A percentile compares a stretch with the other conserved stretches of the same genome.
phyloP scores from a whole-genome alignment of 345 rosid genomes.

The Bruguiera sexangula region DNA sequence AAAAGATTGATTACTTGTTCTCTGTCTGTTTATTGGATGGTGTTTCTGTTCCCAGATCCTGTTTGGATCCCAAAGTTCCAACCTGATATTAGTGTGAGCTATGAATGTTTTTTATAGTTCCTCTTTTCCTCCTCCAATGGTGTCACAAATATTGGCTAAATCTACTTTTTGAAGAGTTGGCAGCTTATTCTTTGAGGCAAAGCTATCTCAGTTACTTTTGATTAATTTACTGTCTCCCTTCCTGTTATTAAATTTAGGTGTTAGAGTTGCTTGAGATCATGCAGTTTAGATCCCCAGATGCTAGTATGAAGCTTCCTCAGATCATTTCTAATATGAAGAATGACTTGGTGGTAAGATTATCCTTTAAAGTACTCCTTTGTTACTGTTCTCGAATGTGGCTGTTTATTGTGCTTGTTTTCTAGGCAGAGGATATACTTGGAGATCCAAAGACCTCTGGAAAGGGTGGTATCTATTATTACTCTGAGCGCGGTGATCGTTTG shows the following conservation, averaged over 20 bases:
- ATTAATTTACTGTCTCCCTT: slow-evolving; percentile 1
- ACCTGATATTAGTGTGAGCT: too few relatives aligned
- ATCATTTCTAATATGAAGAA: slow-evolving; percentile 57
- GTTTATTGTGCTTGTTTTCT: slow-evolving; percentile 19
- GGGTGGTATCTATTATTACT: slow-evolving; percentile 79
- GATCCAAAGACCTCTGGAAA: slow-evolving; percentile 64
- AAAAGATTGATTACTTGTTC: too few relatives aligned
- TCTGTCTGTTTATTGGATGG: too few relatives aligned
- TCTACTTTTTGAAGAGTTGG: not conserved
- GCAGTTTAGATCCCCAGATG: slow-evolving; percentile 82
- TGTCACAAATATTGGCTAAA: too few relatives aligned
- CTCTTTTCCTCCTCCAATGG: too few relatives aligned
- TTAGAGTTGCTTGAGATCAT: slow-evolving; percentile 80
- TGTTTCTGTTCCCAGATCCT: too few relatives aligned
- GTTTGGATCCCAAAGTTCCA: too few relatives aligned
- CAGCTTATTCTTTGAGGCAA: slow-evolving; percentile 7
- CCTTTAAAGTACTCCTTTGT: not conserved
- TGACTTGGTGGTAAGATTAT: slow-evolving; percentile 59
- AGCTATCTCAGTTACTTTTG: slow-evolving; percentile 12
- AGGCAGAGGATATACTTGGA: slow-evolving; percentile 83
- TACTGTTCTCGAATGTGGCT: not conserved
- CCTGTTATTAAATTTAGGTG: slow-evolving; percentile 47
- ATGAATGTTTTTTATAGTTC: too few relatives aligned
- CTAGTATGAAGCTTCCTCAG: slow-evolving; percentile 66
- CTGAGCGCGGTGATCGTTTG: slow-evolving; percentile 92